Percentiles rank a stretch among this genome's conserved stretches.
phyloP scores from a whole-genome alignment of 2,329 filamentous ascomycete genomes.

The Coniochaeta hoffmannii region DNA sequence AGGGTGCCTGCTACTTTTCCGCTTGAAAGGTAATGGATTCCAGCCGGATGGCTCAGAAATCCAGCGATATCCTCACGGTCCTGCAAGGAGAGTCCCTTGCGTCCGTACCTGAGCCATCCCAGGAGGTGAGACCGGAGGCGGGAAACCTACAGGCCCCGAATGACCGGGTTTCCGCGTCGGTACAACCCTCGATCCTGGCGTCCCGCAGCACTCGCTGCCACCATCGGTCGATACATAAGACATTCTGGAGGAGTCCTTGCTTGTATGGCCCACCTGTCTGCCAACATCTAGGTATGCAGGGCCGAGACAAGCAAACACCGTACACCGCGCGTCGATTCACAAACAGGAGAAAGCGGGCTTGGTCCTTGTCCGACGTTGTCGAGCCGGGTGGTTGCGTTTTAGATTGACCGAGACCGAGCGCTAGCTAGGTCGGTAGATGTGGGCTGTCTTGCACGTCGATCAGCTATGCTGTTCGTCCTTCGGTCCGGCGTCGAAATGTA shows the following conservation, averaged over 20 bases:
- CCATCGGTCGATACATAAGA: background rate
- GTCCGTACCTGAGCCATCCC: too few relatives aligned
- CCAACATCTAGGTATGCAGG: background rate
- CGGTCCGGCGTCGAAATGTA: background rate
- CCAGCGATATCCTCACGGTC: too few relatives aligned
- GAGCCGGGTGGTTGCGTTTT: background rate
- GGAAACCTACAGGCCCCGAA: background rate
- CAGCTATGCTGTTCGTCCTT: background rate
- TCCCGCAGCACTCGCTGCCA: background rate
- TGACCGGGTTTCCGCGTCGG: background rate
- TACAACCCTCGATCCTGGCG: background rate
- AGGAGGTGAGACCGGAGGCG: background rate
- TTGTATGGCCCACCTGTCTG: background rate
- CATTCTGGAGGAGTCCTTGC: background rate
- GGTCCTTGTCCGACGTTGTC: background rate
- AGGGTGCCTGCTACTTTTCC: too few relatives aligned
- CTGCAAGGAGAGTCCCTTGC: too few relatives aligned
- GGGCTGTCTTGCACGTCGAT: background rate
- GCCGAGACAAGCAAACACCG: background rate
- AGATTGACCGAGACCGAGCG: background rate
- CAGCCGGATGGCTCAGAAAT: background rate
- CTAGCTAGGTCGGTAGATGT: background rate
- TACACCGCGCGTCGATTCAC: background rate
- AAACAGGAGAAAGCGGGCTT: background rate
- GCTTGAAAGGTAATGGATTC: too few relatives aligned